These are phyloP conservation scores for Butyriboletus loyo DNA, from an alignment of 768 basidiomycete genomes.

Conservation along the genomic window DNA sequence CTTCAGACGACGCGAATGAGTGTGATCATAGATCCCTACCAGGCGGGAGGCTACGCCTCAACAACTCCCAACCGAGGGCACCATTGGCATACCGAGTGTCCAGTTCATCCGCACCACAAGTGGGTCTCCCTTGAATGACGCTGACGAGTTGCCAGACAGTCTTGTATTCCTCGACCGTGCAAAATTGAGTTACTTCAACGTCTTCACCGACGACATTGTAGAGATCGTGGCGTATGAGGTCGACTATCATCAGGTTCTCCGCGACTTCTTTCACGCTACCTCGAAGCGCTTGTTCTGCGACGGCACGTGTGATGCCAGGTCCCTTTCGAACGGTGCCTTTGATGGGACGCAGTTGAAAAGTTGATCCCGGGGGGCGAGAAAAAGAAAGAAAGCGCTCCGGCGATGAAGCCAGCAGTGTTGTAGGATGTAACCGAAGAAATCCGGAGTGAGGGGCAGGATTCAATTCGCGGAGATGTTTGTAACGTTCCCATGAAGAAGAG, in stretches of 20 bases:
- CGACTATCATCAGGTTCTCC: conserved; percentile 98
- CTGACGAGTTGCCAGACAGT: conserved; percentile 96
- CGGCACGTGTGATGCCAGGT: conserved; percentile 57
- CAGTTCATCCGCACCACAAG: conserved; percentile 31
- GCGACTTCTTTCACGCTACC: conserved; percentile 87
- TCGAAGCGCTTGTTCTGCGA: conserved; percentile 59
- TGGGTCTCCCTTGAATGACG: conserved; percentile 74
- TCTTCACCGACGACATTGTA: conserved; percentile 79
- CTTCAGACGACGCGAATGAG: background rate
- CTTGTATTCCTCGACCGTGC: conserved; percentile 85
- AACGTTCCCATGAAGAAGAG: conserved; percentile 64
- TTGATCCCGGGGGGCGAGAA: conserved; percentile 57
- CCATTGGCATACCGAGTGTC: conserved; percentile 37
- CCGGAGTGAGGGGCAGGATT: conserved; percentile 92
- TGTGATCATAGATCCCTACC: conserved; percentile 44
- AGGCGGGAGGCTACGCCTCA: conserved; percentile 80
- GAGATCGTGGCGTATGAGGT: conserved; percentile 91
- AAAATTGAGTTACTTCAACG: conserved; percentile 82
- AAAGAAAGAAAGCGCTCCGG: conserved; percentile 90
- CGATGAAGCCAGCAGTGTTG: conserved; percentile 79
- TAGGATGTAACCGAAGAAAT: conserved; percentile 73
- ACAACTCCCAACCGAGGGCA: conserved; percentile 73
- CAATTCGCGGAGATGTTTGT: conserved; percentile 61
- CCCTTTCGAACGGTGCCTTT: conserved; percentile 86
- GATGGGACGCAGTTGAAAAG: conserved; percentile 87